Evolutionary conservation across 2,329 filamentous ascomycete species (phyloP).

Genomic region (Phyllosticta paracitricarpa): DNA sequence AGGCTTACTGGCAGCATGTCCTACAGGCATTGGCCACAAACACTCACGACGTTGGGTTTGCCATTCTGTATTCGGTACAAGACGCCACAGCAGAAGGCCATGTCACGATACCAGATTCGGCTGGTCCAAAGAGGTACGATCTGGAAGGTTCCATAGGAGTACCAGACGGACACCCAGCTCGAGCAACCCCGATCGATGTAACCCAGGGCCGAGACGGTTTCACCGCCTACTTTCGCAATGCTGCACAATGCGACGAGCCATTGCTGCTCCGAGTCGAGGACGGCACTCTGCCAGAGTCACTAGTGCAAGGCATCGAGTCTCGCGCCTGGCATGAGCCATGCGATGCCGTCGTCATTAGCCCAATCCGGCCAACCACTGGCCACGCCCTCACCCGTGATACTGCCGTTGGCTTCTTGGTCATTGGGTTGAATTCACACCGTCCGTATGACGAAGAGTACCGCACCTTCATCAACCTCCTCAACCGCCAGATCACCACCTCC

Average conservation of each 20-base stretch:
- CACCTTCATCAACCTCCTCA: constrained; percentile 22
- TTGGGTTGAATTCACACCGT: constrained; percentile 24
- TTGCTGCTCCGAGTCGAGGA: constrained; percentile 18
- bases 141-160: constrained; percentile 25
- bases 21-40: constrained; percentile 20
- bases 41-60: constrained; percentile 23
- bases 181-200: constrained; percentile 8
- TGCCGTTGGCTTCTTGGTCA: constrained; percentile 22
- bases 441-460: constrained; percentile 25
- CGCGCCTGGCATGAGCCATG: constrained; percentile 6
- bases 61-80: constrained; percentile 22
- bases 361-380: constrained; percentile 17
- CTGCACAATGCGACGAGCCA: constrained; percentile 23
- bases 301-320: constrained; percentile 23
- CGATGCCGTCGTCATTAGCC: constrained; percentile 10
- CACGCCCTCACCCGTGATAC: constrained; percentile 12
- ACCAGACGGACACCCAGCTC: constrained; percentile 18
- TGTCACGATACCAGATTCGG: constrained; percentile 18
- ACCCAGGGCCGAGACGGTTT: constrained; percentile 6
- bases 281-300: constrained; percentile 20
- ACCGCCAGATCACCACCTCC: constrained; percentile 24
- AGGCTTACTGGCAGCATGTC: constrained; percentile 10
- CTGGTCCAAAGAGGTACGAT: constrained; percentile 20
- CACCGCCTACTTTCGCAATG: constrained; percentile 13
- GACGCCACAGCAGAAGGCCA: constrained; percentile 20